Evolutionary conservation across 768 basidiomycete genomes (phyloP), one percentile per base, ranked within the genome.

Genomic region (Tulasnella sp.): DNA sequence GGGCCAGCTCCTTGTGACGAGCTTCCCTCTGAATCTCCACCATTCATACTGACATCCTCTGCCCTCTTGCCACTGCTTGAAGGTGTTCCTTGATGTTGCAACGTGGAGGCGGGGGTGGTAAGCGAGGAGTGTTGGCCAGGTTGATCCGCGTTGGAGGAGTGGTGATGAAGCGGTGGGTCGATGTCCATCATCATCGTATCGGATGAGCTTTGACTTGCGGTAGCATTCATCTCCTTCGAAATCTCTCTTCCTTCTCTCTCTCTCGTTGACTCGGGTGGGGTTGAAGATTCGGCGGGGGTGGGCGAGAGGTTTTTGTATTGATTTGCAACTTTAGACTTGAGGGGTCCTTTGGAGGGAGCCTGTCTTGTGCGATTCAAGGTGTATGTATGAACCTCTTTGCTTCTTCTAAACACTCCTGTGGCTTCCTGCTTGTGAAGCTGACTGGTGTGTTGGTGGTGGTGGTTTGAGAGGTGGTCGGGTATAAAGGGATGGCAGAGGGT

Each of bases 101-200:
- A 25, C 58, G 58, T 38, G 69, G 69, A 70, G 25, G 36, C 25
- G 29, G 69, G 69, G 17, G 37, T 70, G 40, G 69, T 70, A 25
- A 38, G 36, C n/a, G 69, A 38, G 36, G 69, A 22, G 25, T 25
- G 69, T 70, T 70, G 69, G 17, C 37, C 37, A 25, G 58, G 25
- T 0, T 36, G 69, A 70, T 70, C 69, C 37, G 40, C 25, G 69
- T 36, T 38, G 36, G 69, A 11, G 69, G 69, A 70, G 40, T 38
- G 69, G 36, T 70, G 69, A 70, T 70, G 69, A 36, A 70, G 36
- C 69, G 69, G 69, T 70, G 29, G 69, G 69, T 70, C 69, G 69
- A 70, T 70, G 25, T 70, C 69, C 69, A 70, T 70, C 69, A 40
- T 37, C n/a, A 34, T 64, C 25, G 31, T 34, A 64, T 64, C 58